Evolutionary conservation across 768 basidiomycete genomes (phyloP).

Genomic region (Phlebiopsis flavidoalba): DNA sequence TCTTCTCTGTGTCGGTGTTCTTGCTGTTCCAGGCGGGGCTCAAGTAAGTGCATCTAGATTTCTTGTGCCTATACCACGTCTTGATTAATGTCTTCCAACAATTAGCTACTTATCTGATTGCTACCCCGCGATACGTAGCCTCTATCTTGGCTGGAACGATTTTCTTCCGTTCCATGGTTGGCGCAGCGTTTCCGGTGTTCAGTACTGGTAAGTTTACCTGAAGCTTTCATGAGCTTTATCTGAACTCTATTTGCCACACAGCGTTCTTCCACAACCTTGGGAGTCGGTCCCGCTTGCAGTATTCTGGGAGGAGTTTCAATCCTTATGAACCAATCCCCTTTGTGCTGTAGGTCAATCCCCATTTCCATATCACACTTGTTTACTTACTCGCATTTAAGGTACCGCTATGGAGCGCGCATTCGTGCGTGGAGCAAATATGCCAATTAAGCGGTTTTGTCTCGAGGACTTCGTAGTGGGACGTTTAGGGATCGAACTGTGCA

Average conservation of each 20-base stretch:
- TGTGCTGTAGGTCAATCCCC: not conserved
- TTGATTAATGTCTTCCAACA: not conserved
- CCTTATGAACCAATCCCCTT: slow-evolving; percentile 10
- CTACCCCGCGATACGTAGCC: slow-evolving; percentile 28
- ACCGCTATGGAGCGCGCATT: slow-evolving; percentile 10
- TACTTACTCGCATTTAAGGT: not conserved
- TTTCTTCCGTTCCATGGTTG: slow-evolving; percentile 26
- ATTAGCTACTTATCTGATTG: slow-evolving; percentile 28
- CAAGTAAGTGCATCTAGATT: slow-evolving; percentile 11
- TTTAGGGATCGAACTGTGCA: too few relatives aligned
- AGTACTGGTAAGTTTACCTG: slow-evolving; percentile 7
- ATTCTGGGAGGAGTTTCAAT: slow-evolving; percentile 7
- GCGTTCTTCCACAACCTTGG: slow-evolving; percentile 14
- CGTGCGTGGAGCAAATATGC: slow-evolving; percentile 8
- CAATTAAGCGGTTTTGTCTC: not conserved
- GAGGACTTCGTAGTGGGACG: too few relatives aligned
- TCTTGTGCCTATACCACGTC: not conserved
- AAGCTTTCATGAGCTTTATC: not conserved
- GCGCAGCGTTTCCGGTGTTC: slow-evolving; percentile 11
- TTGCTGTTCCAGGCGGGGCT: slow-evolving; percentile 25
- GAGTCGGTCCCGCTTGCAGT: slow-evolving; percentile 10
- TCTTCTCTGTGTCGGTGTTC: slow-evolving; percentile 30
- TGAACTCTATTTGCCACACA: not conserved
- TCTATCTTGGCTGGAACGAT: slow-evolving; percentile 31
- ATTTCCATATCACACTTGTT: too few relatives aligned